These are phyloP conservation scores for Canavalia ensiformis DNA, from an alignment of 306 rosid species.

Conservation along the genomic window DNA sequence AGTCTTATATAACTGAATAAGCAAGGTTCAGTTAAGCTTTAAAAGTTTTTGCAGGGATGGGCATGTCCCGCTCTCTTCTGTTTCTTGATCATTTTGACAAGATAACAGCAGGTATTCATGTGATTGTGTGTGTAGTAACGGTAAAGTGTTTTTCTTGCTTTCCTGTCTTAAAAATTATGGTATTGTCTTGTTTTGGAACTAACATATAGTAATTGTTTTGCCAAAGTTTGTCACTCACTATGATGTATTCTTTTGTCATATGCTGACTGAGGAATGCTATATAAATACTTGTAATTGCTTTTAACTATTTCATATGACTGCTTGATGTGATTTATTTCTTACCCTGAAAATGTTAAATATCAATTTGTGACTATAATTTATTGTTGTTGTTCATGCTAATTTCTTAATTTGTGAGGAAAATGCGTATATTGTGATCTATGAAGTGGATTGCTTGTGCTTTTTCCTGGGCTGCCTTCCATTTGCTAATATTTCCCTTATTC, in stretches of 20 bases:
- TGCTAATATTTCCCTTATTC: not conserved
- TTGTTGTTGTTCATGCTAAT: not conserved
- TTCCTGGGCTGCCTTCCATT: not conserved
- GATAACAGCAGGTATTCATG: not conserved
- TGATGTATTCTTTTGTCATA: not conserved
- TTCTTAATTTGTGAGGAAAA: not conserved
- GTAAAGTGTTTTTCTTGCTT: conserved; percentile 1
- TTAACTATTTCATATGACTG: not conserved
- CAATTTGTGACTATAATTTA: not conserved
- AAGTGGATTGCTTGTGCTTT: not conserved
- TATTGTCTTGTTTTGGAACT: not conserved
- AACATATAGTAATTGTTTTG: not conserved
- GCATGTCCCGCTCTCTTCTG: not conserved
- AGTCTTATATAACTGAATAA: not conserved
- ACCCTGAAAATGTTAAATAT: not conserved
- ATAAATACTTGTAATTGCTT: not conserved
- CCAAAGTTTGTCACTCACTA: too few species aligned
- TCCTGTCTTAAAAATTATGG: not conserved
- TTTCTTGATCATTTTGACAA: not conserved
- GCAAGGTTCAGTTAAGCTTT: not conserved
- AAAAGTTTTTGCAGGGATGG: not conserved
- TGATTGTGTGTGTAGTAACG: not conserved
- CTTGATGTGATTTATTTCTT: not conserved
- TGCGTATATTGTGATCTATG: too few species aligned
- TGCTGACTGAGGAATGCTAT: not conserved